Evolutionary conservation across 2,329 filamentous ascomycete species (phyloP), one percentile per base, ranked within the genome.

Genomic region (Monosporascus sp.): DNA sequence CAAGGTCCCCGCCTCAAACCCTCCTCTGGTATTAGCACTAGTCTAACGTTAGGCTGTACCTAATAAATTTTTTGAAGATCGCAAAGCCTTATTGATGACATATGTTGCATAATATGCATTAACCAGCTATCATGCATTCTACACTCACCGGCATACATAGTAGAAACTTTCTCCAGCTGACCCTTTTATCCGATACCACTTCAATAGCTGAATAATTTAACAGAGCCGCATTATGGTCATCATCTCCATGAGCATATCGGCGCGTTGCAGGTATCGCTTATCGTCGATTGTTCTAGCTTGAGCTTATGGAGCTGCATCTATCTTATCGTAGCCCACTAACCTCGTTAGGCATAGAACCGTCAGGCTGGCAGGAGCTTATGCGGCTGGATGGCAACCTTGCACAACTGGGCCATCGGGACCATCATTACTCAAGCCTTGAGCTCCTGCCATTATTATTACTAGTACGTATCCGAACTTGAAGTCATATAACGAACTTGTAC

Each of bases 371-470:
- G 24, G 42, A 31, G 42, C 42, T 46, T 46, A 46, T 46, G 42
- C 42, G 42, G 42, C 42, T 46, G 42, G 22, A 46, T 46, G 42
- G 42, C 42, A 46, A 46, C 42, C 42, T 46, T 46, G 42, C 24
- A 46, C 24, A 27, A 34, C 31, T 34, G 4, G 31, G 11, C 9
- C 31, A 34, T 34, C 31, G 31, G 4, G 31, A 18, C 41, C n/a
- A 22, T 15, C 41, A 44, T 44, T 20, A 44, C 42, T 27, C 25
- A 15, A 6, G 42, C 42, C 15, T 46, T 31, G 42, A 46, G 42
- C 22, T 25, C 11, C 14, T 17, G 24, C 22, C 25, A 24, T n/a
- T 31, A 46, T 11, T 14, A 24, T 45, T 18, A 22, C 22, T n/a
- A n/a, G n/a, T n/a, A 39, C 17, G 18, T 20, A 39, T 17, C 15